These are phyloP conservation scores for Stagonosporopsis rhizophila DNA, from an alignment of 2,329 filamentous ascomycete genomes.

Conservation along the genomic window DNA sequence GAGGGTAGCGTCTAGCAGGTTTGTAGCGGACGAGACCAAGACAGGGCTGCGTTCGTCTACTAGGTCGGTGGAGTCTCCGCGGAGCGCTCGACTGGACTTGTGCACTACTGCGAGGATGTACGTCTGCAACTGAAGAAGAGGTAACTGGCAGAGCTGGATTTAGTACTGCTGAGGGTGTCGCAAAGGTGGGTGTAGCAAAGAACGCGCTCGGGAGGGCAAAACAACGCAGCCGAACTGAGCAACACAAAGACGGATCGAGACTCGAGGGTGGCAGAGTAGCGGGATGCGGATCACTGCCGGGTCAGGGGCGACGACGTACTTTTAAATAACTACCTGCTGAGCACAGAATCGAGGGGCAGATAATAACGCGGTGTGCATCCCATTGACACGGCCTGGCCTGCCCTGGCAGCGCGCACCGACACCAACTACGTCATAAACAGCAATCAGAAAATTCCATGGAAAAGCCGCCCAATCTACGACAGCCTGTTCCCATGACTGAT, in stretches of 20 bases:
- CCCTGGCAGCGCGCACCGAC: constrained; percentile 19
- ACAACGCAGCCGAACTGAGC: constrained; percentile 27
- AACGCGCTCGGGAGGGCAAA: constrained; percentile 29
- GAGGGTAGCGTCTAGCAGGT: constrained; percentile 35
- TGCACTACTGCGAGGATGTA: constrained; percentile 18
- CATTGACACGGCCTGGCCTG: constrained; percentile 10
- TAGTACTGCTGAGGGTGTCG: constrained; percentile 10
- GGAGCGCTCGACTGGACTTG: constrained; percentile 11
- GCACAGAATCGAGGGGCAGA: constrained; percentile 22
- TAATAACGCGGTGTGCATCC: constrained; percentile 14
- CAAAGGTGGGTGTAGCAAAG: constrained; percentile 13
- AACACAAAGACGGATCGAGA: constrained; percentile 29
- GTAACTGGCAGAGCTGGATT: constrained; percentile 2
- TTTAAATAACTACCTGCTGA: constrained; percentile 20
- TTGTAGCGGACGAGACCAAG: constrained; percentile 30
- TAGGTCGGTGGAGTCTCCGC: constrained; percentile 31
- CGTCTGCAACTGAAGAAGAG: constrained; percentile 4
- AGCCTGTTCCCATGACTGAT: constrained; percentile 3
- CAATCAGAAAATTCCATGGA: constrained; percentile 17
- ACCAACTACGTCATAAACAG: constrained; percentile 19
- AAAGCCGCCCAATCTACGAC: constrained; percentile 14
- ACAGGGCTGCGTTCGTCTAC: constrained; percentile 27
- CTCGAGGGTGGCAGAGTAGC: constrained; percentile 26
- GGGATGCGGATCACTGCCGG: constrained; percentile 38
- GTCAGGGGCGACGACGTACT: constrained; percentile 25